Base-by-base conservation (phyloP, 768 basidiomycete genomes). In the Leccinellum rugosiceps region DNA sequence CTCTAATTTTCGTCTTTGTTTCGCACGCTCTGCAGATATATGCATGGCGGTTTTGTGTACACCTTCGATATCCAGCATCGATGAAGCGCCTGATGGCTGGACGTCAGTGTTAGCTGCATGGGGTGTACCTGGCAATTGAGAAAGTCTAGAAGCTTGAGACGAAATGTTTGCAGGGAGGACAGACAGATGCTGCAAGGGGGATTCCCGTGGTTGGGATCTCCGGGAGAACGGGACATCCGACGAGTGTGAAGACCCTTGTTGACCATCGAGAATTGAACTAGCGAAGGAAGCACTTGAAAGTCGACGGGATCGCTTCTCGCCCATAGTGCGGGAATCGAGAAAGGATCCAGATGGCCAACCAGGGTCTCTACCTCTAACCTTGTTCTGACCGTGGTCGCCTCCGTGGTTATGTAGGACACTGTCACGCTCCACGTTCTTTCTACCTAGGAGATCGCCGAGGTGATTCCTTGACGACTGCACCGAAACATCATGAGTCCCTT, bases 11-110 rank as follows among this genome's bases (percentile, higher is more conserved):
- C 91, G 77, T 53, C 93, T 78, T 59, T 87, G 81, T 65, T 84
- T 87, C 6, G 93, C 93, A 41, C 92, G 82, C 59, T 90, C 92
- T 2, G 93, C 93, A 6, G 90, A 90, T 54, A 72, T 81, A 58
- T 92, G 92, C 93, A 94, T 94, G 17, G 86, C 75, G 47, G 85
- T 83, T 68, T 89, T 88, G 56, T 82, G 80, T n/a, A 76, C 81
- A 52, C 83, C 83, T 51, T 92, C 88, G 30, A 89, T 65, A 55
- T 85, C 83, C 32, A 76, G 68, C 25, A 59, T 57, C 38, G 70
- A 66, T 6, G 73, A 50, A 11, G 66, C 57, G 43, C 68, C 69
- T 19, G 67, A 60, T 19, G 38, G 34, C 6, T 62, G 55, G 15
- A 52, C 50, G 43, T 80, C 81, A 43, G 80, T 75, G 9, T 72